Evolutionary conservation across 1,284 basidiomycete genomes (phyloP).

Genomic region (Erythrobasidium hasegawianum): DNA sequence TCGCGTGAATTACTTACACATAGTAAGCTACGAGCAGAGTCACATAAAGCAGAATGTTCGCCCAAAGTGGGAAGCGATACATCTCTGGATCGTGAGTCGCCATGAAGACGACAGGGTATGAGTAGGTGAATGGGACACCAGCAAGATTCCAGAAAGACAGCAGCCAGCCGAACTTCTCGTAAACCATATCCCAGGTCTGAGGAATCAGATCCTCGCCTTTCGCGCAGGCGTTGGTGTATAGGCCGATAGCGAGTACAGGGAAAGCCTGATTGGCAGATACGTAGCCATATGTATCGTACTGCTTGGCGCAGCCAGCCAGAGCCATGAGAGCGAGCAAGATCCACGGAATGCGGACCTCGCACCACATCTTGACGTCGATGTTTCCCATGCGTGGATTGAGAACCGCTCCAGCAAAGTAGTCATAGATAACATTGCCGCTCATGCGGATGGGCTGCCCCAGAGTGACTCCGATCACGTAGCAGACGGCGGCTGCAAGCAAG

Average conservation of each 20-base stretch:
- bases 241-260: constrained; percentile 90
- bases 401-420: constrained; percentile 74
- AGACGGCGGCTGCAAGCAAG: constrained; percentile 66
- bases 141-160: constrained; percentile 72
- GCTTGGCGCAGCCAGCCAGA: constrained; percentile 89
- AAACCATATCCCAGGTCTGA: constrained; percentile 98
- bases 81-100: constrained; percentile 81
- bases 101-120: constrained; percentile 98
- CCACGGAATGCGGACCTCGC: constrained; percentile 86
- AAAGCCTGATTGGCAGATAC: constrained; percentile 96
- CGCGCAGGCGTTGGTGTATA: constrained; percentile 80
- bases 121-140: constrained; percentile 75
- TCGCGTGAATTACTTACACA: constrained; percentile 64
- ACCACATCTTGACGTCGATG: constrained; percentile 96
- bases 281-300: constrained; percentile 87
- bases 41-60: constrained; percentile 66
- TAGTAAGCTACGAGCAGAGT: constrained; percentile 81
- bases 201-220: constrained; percentile 80
- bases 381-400: constrained; percentile 92
- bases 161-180: constrained; percentile 65
- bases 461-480: constrained; percentile 70
- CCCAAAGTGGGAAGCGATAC: constrained; percentile 78
- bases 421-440: constrained; percentile 85
- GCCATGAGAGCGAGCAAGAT: constrained; percentile 90
- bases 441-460: constrained; percentile 78